Evolutionary conservation across 345 rosid species (phyloP).

Genomic region (Arabis hirsuta): DNA sequence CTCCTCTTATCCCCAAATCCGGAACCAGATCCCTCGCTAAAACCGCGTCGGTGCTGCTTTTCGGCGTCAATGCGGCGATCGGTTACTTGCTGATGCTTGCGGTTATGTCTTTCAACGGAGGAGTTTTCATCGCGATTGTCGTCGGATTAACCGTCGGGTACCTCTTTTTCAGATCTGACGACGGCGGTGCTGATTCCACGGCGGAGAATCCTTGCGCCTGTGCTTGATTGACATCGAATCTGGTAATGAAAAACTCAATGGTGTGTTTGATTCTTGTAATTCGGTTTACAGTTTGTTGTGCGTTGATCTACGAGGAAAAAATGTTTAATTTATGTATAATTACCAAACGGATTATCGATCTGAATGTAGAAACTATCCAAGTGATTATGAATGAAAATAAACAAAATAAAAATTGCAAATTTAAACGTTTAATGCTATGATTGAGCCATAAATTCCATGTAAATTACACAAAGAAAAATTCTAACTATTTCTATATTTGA

Average conservation of each 20-base stretch:
- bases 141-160: conserved; percentile 69
- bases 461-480: too few species aligned
- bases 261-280: conserved; percentile 28
- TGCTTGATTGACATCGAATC: conserved; percentile 43
- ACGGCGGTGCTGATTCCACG: conserved; percentile 35
- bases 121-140: conserved; percentile 76
- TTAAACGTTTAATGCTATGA: not conserved
- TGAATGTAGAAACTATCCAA: not conserved
- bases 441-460: not conserved
- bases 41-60: conserved; percentile 50
- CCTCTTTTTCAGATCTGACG: conserved; percentile 54
- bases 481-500: too few species aligned
- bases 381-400: too few species aligned
- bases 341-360: not conserved
- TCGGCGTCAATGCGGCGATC: conserved; percentile 69
- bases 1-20: conserved; percentile 50
- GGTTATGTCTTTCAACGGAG: conserved; percentile 87
- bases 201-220: conserved; percentile 69
- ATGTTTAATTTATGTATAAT: conserved; percentile 16
- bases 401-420: not conserved
- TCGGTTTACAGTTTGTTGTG: conserved; percentile 13
- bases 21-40: conserved; percentile 48
- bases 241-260: not conserved
- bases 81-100: conserved; percentile 85
- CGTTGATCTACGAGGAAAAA: not conserved